Evolutionary conservation across 108 stramenopile species (phyloP).

Genomic region (Nitzschia palea): DNA sequence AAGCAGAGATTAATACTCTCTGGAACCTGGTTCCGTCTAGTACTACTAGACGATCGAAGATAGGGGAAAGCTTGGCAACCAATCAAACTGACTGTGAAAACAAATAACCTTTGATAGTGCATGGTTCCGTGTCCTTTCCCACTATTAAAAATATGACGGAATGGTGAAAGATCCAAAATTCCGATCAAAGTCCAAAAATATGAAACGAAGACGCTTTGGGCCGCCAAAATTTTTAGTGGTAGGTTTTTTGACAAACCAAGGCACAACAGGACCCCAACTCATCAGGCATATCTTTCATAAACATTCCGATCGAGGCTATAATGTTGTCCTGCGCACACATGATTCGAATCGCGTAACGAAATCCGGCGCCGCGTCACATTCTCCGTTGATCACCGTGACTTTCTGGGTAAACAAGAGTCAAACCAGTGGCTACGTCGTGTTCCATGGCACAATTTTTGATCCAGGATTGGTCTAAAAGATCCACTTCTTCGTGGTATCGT

Average conservation of each 20-base stretch:
- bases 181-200: not conserved
- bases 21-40: not conserved
- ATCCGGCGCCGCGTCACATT: no score
- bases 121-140: no score
- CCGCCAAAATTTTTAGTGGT: not conserved
- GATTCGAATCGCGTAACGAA: no score
- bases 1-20: conserved; percentile 37
- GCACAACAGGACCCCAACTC: no score
- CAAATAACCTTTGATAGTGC: not conserved
- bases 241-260: not conserved
- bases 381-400: no score
- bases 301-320: no score
- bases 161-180: not conserved
- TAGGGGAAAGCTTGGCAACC: not conserved
- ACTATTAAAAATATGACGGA: not conserved
- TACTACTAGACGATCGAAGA: not conserved
- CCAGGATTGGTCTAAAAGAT: no score
- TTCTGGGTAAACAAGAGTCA: no score
- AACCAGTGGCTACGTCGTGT: no score
- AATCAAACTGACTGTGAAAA: not conserved
- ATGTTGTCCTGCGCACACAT: no score
- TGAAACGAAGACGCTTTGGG: not conserved
- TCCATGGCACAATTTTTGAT: no score
- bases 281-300: not conserved
- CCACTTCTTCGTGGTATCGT: no score